Conservation (phyloP, 257 asterid species). For the Solanum bulbocastanum region DNA sequence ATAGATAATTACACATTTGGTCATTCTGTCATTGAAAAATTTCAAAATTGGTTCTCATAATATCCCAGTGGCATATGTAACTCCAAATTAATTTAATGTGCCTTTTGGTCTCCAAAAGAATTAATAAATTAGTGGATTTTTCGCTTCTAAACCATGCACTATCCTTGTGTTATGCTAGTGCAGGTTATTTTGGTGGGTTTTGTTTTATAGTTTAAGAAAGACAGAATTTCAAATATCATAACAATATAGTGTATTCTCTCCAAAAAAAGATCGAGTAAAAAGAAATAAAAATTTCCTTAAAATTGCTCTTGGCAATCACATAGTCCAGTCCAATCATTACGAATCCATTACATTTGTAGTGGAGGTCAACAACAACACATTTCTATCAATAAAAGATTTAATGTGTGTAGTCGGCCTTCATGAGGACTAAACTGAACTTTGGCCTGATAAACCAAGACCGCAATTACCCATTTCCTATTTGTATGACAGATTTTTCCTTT, state of each 20-base stretch:
- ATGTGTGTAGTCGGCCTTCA: neutral
- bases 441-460: neutral
- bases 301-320: neutral
- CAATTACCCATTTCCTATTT: neutral
- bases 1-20: neutral
- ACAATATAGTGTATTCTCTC: neutral
- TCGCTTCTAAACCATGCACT: neutral
- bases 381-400: neutral
- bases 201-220: neutral
- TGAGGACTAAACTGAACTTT: neutral
- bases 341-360: neutral
- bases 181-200: neutral
- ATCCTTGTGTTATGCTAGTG: neutral
- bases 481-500: neutral
- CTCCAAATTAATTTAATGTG: neutral
- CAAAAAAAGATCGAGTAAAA: neutral
- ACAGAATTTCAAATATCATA: neutral
- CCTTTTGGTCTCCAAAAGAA: neutral
- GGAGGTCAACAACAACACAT: neutral
- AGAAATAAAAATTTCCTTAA: neutral
- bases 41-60: neutral
- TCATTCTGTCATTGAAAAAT: neutral
- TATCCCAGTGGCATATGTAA: neutral
- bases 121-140: neutral
- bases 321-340: neutral